Conservation (phyloP, 2,329 filamentous ascomycete genomes). For the Colletotrichum cereale region DNA sequence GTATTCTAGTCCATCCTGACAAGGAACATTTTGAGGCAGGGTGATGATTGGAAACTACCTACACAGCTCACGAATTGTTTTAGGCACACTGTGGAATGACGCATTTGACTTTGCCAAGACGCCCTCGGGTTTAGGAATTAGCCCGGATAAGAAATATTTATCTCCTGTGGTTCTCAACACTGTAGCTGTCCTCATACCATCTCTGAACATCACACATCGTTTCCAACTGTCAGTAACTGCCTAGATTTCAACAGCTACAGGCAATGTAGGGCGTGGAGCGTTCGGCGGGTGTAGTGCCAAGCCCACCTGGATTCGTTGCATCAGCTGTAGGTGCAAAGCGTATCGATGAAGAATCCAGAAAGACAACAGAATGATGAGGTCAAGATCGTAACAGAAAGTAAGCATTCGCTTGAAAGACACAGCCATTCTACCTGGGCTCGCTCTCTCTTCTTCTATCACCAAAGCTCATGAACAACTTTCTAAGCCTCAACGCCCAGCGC, state of each 20-base stretch:
- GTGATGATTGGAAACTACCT: not conserved
- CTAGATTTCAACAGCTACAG: not conserved
- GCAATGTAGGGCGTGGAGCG: not conserved
- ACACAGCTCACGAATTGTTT: not conserved
- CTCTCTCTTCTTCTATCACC: not conserved
- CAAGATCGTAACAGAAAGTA: not conserved
- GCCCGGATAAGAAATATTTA: not conserved
- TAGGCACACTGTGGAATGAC: not conserved
- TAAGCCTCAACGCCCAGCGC: slow-evolving; percentile 10
- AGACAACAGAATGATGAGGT: not conserved
- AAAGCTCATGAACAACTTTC: too few relatives aligned
- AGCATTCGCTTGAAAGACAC: not conserved
- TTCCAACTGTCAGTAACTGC: not conserved
- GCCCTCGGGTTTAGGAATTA: not conserved
- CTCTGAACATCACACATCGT: not conserved
- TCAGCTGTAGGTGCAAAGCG: not conserved
- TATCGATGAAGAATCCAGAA: not conserved
- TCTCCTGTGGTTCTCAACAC: not conserved
- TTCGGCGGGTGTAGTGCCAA: not conserved
- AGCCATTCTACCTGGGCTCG: not conserved
- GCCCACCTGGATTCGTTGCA: not conserved
- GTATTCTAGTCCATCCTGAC: too few relatives aligned
- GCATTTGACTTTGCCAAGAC: not conserved
- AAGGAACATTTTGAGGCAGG: not conserved
- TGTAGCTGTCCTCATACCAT: not conserved